These are phyloP conservation scores for Candida sphagnicola DNA, from an alignment of 805 yeast genomes.

Conservation along the genomic window DNA sequence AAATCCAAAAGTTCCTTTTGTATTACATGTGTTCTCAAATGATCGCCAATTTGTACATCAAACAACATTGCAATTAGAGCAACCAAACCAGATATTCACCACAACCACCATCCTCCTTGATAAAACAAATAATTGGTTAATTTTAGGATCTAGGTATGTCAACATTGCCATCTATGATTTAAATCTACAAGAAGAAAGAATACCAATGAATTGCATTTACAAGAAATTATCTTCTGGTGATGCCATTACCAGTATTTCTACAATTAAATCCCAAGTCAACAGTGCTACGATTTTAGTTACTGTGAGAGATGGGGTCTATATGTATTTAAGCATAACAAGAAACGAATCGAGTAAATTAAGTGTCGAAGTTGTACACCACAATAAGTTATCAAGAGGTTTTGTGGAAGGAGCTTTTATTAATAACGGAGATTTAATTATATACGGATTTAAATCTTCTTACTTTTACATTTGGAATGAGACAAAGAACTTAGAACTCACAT, in stretches of 20 bases:
- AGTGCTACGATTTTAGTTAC: constrained; percentile 41
- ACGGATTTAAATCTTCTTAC: constrained; percentile 77
- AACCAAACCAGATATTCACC: constrained; percentile 49
- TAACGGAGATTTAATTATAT: constrained; percentile 46
- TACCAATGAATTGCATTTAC: constrained; percentile 23
- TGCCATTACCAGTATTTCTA: constrained; percentile 54
- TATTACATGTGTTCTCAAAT: constrained; percentile 33
- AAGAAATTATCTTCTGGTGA: constrained; percentile 62
- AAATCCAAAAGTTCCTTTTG: constrained; percentile 53
- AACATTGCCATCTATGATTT: constrained; percentile 56
- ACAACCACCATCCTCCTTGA: constrained; percentile 55
- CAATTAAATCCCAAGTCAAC: constrained; percentile 23
- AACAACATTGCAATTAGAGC: constrained; percentile 25
- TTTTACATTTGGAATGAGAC: constrained; percentile 85
- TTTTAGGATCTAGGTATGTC: constrained; percentile 72
- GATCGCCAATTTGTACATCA: constrained; percentile 17
- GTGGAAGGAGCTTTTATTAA: constrained; percentile 66
- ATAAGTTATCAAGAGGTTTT: constrained; percentile 69
- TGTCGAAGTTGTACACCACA: constrained; percentile 42
- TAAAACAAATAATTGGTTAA: constrained; percentile 32
- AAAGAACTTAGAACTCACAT: constrained; percentile 61
- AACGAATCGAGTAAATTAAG: constrained; percentile 8
- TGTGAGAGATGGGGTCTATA: constrained; percentile 64
- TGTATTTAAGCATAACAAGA: constrained; percentile 26
- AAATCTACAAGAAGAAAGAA: constrained; percentile 12